phyloP scores from a whole-genome alignment of 352 stramenopile species.

The Phytophthora nicotianae region DNA sequence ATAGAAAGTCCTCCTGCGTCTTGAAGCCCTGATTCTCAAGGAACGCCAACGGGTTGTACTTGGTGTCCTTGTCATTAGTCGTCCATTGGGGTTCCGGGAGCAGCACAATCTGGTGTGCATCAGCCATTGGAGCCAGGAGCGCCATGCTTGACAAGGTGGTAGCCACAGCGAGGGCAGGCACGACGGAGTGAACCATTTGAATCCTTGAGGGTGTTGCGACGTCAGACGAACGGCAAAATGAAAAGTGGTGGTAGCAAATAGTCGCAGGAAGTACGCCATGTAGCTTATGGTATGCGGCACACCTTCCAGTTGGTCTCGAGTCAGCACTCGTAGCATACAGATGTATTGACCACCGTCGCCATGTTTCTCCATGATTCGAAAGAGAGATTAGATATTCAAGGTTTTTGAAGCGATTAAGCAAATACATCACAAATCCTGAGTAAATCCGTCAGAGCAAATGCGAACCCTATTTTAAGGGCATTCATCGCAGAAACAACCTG shows the following conservation, averaged over 20 bases:
- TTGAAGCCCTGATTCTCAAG: constrained; percentile 51
- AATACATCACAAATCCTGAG: too few species aligned
- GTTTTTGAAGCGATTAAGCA: constrained; percentile 1
- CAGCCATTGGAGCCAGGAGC: constrained; percentile 20
- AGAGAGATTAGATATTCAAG: constrained; percentile 16
- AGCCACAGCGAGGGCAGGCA: constrained; percentile 22
- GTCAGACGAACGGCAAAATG: constrained; percentile 22
- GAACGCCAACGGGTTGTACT: constrained; percentile 52
- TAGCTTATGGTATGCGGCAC: not conserved
- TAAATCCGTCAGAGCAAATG: too few species aligned
- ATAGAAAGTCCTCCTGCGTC: constrained; percentile 42
- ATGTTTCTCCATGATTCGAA: constrained; percentile 18
- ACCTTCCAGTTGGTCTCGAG: constrained; percentile 3
- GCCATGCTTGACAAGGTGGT: constrained; percentile 25
- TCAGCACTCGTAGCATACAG: not conserved
- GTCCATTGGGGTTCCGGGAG: constrained; percentile 39
- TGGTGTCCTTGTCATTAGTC: constrained; percentile 32
- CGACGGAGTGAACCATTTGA: constrained; percentile 24
- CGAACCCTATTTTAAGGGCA: too few species aligned
- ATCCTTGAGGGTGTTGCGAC: not conserved
- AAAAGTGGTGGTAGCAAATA: constrained; percentile 6
- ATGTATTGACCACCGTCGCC: not conserved
- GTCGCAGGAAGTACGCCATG: not conserved
- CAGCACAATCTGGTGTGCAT: constrained; percentile 48
- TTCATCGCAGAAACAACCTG: too few species aligned